Conservation (phyloP, 2,329 filamentous ascomycete species). For the Apiospora saccharicola region DNA sequence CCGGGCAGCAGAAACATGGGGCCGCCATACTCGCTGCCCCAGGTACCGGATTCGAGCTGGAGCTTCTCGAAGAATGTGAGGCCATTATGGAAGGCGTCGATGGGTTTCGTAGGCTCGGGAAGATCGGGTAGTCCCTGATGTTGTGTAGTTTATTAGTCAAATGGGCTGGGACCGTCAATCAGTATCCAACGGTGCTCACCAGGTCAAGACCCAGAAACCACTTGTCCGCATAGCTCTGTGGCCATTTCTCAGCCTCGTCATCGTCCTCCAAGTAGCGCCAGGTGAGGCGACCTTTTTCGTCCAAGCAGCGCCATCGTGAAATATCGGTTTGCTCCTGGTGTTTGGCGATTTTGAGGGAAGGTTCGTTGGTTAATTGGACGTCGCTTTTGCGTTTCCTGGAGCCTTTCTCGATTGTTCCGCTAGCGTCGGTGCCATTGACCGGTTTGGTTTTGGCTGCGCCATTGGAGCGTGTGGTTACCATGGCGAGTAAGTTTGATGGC, state of each 20-base stretch:
- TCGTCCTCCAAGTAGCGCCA: slow-evolving; percentile 90
- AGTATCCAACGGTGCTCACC: slow-evolving; percentile 54
- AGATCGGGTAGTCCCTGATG: slow-evolving; percentile 77
- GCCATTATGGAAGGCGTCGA: slow-evolving; percentile 82
- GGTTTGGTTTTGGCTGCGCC: slow-evolving; percentile 29
- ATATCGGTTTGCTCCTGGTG: slow-evolving; percentile 74
- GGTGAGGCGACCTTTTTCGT: slow-evolving; percentile 85
- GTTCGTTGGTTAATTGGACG: slow-evolving; percentile 41
- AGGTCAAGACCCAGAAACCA: slow-evolving; percentile 83
- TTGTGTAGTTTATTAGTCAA: slow-evolving; percentile 23
- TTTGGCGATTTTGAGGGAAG: slow-evolving; percentile 51
- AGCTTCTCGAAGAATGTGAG: slow-evolving; percentile 88
- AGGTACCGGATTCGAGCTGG: slow-evolving; percentile 88
- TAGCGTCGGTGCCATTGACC: slow-evolving; percentile 26
- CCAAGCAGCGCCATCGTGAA: slow-evolving; percentile 82
- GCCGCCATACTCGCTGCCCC: slow-evolving; percentile 97
- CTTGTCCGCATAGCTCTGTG: slow-evolving; percentile 88
- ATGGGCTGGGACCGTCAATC: not conserved
- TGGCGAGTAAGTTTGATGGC: slow-evolving; percentile 25
- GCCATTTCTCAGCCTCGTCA: slow-evolving; percentile 77
- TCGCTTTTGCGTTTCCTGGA: slow-evolving; percentile 54
- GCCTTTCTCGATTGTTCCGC: not conserved
- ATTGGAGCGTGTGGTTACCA: slow-evolving; percentile 46
- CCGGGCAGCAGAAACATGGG: slow-evolving; percentile 95
- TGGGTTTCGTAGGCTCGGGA: slow-evolving; percentile 72